phyloP scores from a whole-genome alignment of 495 filamentous ascomycete species.

The Paragyromitra xinjiangensis region DNA sequence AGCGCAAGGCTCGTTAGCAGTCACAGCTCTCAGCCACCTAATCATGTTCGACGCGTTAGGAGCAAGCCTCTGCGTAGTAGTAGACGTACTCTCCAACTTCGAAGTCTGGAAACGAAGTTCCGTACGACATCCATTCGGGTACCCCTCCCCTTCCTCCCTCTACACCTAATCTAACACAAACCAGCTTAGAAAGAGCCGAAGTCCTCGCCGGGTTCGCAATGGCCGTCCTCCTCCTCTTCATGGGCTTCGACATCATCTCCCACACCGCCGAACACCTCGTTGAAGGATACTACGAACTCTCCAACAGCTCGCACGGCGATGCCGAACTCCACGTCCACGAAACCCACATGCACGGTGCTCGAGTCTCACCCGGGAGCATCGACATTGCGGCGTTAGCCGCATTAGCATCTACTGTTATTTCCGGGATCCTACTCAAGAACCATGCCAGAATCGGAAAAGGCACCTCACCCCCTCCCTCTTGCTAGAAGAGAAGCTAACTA shows the following conservation, averaged over 20 bases:
- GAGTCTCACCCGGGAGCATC: constrained; percentile 76
- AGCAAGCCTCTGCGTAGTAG: constrained; percentile 88
- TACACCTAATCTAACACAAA: background rate
- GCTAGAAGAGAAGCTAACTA: background rate
- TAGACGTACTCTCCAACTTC: constrained; percentile 93
- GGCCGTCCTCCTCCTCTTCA: constrained; percentile 92
- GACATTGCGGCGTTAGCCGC: constrained; percentile 85
- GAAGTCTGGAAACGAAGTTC: constrained; percentile 95
- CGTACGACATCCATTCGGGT: constrained; percentile 90
- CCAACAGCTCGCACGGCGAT: constrained; percentile 63
- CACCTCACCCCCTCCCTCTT: constrained; percentile 44
- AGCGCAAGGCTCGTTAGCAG: constrained; percentile 84
- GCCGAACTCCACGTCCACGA: constrained; percentile 58
- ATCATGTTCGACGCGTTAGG: constrained; percentile 94
- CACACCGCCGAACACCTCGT: constrained; percentile 91
- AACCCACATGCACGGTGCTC: constrained; percentile 74
- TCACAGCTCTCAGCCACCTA: constrained; percentile 90
- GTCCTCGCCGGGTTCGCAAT: constrained; percentile 97
- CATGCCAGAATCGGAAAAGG: constrained; percentile 90
- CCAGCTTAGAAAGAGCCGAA: constrained; percentile 80
- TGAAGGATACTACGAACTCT: constrained; percentile 60
- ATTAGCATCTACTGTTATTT: constrained; percentile 86
- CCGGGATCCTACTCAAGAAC: constrained; percentile 86
- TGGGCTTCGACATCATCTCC: constrained; percentile 92
- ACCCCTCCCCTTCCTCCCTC: constrained; percentile 6